Conservation (phyloP, 148 eudicot genomes). For the Mesembryanthemum crystallinum region DNA sequence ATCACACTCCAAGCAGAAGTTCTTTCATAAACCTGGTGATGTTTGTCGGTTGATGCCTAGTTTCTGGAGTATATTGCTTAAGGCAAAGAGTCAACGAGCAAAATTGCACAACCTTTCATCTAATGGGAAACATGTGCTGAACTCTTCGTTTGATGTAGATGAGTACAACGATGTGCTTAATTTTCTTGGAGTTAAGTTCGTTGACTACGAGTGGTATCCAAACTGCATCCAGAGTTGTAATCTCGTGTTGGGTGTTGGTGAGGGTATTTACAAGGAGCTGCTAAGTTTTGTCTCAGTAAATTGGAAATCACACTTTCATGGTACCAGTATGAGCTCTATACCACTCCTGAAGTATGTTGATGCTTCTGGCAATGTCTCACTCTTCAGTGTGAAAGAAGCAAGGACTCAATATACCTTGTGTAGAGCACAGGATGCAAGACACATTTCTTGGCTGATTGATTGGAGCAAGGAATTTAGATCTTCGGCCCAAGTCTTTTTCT, state of each 20-base stretch:
- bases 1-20: slow-evolving; percentile 38
- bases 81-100: slow-evolving; percentile 39
- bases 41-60: slow-evolving; percentile 47
- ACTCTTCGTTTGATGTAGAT: slow-evolving; percentile 48
- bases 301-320: slow-evolving; percentile 43
- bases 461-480: slow-evolving; percentile 39
- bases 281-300: slow-evolving; percentile 44
- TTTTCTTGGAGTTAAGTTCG: slow-evolving; percentile 47
- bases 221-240: slow-evolving; percentile 59
- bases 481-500: slow-evolving; percentile 30
- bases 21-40: slow-evolving; percentile 58
- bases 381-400: slow-evolving; percentile 33
- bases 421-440: slow-evolving; percentile 9
- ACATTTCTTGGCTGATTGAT: slow-evolving; percentile 40
- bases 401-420: slow-evolving; percentile 17
- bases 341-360: slow-evolving; percentile 53
- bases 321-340: slow-evolving; percentile 30
- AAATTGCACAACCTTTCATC: slow-evolving; percentile 50
- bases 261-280: slow-evolving; percentile 45
- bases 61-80: slow-evolving; percentile 49
- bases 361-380: slow-evolving; percentile 28
- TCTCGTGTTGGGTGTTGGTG: slow-evolving; percentile 45
- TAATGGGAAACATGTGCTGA: slow-evolving; percentile 53
- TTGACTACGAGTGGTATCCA: slow-evolving; percentile 57
- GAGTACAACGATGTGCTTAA: slow-evolving; percentile 39